These are phyloP conservation scores for Trapa incisa DNA, from an alignment of 345 rosid genomes.

Conservation along the genomic window DNA sequence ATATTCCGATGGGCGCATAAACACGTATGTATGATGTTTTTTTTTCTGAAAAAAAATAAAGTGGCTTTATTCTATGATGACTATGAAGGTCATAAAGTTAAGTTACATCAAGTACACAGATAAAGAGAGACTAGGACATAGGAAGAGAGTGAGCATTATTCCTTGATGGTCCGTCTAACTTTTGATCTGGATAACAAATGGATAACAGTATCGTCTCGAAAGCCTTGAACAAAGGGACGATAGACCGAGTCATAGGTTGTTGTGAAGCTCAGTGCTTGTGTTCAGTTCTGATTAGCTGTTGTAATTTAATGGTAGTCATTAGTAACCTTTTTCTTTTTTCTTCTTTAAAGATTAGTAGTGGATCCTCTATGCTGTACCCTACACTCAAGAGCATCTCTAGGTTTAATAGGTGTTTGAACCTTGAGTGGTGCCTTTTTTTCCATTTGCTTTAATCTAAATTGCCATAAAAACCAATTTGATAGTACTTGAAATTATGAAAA, in stretches of 20 bases:
- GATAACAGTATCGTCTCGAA: neutral
- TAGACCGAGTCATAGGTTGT: neutral
- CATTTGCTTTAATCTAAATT: no score
- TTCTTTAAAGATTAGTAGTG: no score
- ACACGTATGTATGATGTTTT: neutral
- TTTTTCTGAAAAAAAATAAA: neutral
- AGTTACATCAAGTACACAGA: neutral
- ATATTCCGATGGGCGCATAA: neutral
- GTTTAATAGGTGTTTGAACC: no score
- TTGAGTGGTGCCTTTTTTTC: no score
- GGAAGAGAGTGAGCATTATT: neutral
- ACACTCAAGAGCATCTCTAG: no score
- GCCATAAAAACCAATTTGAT: no score
- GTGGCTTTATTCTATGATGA: neutral
- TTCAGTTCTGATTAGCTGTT: no score
- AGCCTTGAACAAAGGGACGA: neutral
- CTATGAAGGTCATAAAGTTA: neutral
- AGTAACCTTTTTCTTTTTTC: no score
- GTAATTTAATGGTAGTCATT: no score
- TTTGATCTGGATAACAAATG: neutral
- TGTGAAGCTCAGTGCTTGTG: no score
- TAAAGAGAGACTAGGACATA: neutral
- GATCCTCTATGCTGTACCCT: no score
- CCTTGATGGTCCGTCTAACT: slow-evolving; percentile 1
- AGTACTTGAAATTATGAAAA: no score